Percentiles rank a stretch among this genome's conserved stretches.
These are phyloP conservation scores for Penicillium crystallinum DNA, from an alignment of 495 filamentous ascomycete genomes.

Conservation along the genomic window DNA sequence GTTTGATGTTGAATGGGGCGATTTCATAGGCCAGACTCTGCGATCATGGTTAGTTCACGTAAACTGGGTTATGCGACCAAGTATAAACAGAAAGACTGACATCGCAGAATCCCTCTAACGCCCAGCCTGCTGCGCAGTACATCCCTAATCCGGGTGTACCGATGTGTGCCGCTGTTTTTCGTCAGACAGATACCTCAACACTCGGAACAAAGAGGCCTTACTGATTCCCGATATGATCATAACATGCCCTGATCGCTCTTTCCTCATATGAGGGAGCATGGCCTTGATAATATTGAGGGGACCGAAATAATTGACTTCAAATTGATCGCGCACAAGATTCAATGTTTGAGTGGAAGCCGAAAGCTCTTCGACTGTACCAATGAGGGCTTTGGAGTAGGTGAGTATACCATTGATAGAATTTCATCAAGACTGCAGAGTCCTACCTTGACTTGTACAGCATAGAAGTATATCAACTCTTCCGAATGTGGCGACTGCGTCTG, in stretches of 20 bases:
- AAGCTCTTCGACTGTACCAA: slow-evolving; percentile 91
- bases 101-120: slow-evolving; percentile 95
- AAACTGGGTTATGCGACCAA: background rate
- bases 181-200: slow-evolving; percentile 15
- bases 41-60: slow-evolving; percentile 9
- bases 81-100: slow-evolving; percentile 25
- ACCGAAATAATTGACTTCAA: slow-evolving; percentile 91
- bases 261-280: slow-evolving; percentile 71
- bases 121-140: slow-evolving; percentile 91
- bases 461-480: slow-evolving; percentile 84
- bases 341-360: slow-evolving; percentile 64
- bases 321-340: slow-evolving; percentile 81
- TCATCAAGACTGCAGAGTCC: background rate
- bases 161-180: slow-evolving; percentile 64
- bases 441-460: slow-evolving; percentile 82
- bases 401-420: background rate
- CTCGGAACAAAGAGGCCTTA: slow-evolving; percentile 24
- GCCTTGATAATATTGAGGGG: slow-evolving; percentile 95
- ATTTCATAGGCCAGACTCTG: slow-evolving; percentile 91
- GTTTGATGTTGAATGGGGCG: slow-evolving; percentile 93
- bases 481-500: slow-evolving; percentile 77
- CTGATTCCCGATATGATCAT: slow-evolving; percentile 84
- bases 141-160: slow-evolving; percentile 87
- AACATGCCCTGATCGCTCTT: slow-evolving; percentile 78
- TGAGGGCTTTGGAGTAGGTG: slow-evolving; percentile 51